Evolutionary conservation across 331 rosid species (phyloP).

Genomic region (Spiraea crenata): DNA sequence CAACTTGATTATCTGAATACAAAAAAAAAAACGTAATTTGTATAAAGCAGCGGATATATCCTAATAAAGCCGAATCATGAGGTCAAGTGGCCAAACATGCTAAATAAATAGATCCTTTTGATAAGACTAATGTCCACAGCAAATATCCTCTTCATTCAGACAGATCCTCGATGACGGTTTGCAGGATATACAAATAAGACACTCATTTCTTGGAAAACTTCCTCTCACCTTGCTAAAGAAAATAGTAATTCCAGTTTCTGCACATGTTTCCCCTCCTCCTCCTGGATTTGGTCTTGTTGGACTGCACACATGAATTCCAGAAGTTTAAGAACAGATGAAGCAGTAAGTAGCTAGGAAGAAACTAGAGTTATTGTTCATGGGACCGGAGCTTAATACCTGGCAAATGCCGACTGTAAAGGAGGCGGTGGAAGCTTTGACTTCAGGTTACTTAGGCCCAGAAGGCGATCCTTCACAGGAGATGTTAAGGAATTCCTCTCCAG

Average conservation of each 20-base stretch:
- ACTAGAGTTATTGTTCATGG: conserved; percentile 15
- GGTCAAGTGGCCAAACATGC: not conserved
- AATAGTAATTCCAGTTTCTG: conserved; percentile 86
- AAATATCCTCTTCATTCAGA: not conserved
- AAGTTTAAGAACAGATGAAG: conserved; percentile 1
- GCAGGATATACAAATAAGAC: not conserved
- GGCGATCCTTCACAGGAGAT: conserved; percentile 89
- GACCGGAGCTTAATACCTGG: conserved; percentile 56
- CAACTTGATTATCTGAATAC: conserved; percentile 70
- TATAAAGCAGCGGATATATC: not conserved
- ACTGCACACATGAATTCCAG: conserved; percentile 44
- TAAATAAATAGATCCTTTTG: not conserved
- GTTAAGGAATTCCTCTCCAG: conserved; percentile 76
- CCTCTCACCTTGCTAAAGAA: conserved; percentile 76
- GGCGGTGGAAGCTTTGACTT: conserved; percentile 81
- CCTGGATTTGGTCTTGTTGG: conserved; percentile 95
- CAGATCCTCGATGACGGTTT: not conserved
- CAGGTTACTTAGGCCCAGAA: conserved; percentile 55
- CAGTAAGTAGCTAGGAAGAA: conserved; percentile 16
- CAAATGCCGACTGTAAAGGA: conserved; percentile 90
- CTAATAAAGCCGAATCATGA: not conserved
- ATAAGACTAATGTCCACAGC: too few species aligned
- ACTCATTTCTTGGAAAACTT: not conserved
- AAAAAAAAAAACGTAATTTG: conserved; percentile 12
- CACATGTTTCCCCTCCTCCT: conserved; percentile 98